Evolutionary conservation across 371 early-diverging fungal genomes (phyloP).

Genomic region (Zychaea mexicana): DNA sequence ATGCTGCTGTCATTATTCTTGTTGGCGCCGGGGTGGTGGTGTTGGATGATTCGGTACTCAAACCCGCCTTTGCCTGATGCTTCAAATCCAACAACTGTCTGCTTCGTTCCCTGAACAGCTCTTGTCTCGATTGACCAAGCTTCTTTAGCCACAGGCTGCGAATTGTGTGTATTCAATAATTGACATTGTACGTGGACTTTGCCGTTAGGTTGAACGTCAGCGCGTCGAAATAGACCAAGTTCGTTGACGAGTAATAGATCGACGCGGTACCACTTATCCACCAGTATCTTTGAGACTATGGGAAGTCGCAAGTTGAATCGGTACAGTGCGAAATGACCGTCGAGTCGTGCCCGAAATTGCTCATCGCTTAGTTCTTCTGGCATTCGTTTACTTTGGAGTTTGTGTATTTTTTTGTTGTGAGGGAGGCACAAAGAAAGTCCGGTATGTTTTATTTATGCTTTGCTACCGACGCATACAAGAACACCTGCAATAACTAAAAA

Average conservation of each 20-base stretch:
- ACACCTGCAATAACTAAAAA: conserved; percentile 2
- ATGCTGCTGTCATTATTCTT: no score
- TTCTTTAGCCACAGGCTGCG: no score
- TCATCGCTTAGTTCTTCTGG: conserved; percentile 25
- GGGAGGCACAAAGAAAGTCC: no score
- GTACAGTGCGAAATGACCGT: conserved; percentile 47
- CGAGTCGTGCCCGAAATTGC: conserved; percentile 40
- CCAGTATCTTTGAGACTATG: conserved; percentile 21
- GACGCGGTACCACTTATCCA: conserved; percentile 40
- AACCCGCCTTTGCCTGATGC: conserved; percentile 50
- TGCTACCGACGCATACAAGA: conserved; percentile 10
- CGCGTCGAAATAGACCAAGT: conserved; percentile 40
- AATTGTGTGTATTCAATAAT: conserved; percentile 9
- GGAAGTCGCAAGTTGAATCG: conserved; percentile 44
- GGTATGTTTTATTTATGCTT: conserved; percentile 5
- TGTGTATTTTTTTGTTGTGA: no score
- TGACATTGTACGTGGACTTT: conserved; percentile 28
- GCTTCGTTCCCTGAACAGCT: not conserved
- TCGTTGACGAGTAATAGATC: conserved; percentile 48
- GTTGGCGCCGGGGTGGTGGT: no score
- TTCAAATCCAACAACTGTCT: conserved; percentile 35
- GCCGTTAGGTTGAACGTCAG: conserved; percentile 41
- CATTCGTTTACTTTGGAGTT: no score
- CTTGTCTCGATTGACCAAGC: not conserved
- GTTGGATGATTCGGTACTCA: conserved; percentile 35